Evolutionary conservation across 768 basidiomycete species (phyloP).

Genomic region (Tylopilus subfusipes): DNA sequence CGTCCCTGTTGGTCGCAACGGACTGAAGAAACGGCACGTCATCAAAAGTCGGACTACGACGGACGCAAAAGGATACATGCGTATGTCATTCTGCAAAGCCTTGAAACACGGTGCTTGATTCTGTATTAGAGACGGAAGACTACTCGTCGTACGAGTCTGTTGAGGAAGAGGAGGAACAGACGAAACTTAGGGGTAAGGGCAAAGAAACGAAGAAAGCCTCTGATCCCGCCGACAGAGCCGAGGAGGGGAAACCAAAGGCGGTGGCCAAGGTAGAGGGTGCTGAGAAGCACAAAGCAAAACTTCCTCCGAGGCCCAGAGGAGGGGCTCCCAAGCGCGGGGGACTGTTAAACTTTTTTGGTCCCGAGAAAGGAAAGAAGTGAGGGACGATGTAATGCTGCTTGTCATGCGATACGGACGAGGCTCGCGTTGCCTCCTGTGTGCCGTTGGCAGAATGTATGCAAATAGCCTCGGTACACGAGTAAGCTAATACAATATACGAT

Average conservation of each 20-base stretch:
- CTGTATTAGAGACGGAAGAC: conserved; percentile 61
- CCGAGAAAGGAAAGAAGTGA: conserved; percentile 30
- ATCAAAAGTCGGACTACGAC: conserved; percentile 51
- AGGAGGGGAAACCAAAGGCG: conserved; percentile 12
- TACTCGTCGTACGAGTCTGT: conserved; percentile 81
- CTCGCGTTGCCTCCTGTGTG: too few species aligned
- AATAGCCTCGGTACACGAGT: too few species aligned
- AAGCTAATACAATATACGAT: too few species aligned
- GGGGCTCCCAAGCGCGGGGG: conserved; percentile 27
- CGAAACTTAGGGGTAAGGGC: conserved; percentile 18
- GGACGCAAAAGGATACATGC: conserved; percentile 71
- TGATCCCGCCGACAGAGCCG: conserved; percentile 9
- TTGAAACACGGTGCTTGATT: neutral
- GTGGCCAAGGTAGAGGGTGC: conserved; percentile 11
- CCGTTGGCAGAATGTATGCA: too few species aligned
- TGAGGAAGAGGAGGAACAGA: conserved; percentile 44
- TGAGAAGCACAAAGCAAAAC: conserved; percentile 19
- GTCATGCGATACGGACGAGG: too few species aligned
- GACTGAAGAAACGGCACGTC: conserved; percentile 68
- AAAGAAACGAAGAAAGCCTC: conserved; percentile 19
- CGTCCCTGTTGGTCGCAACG: conserved; percentile 74
- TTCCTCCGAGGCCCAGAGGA: conserved; percentile 14
- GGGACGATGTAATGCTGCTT: neutral
- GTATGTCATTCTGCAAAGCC: conserved; percentile 38
- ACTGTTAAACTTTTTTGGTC: conserved; percentile 32